These are phyloP conservation scores for Clathrus columnatus DNA, from an alignment of 768 basidiomycete genomes.

Conservation along the genomic window DNA sequence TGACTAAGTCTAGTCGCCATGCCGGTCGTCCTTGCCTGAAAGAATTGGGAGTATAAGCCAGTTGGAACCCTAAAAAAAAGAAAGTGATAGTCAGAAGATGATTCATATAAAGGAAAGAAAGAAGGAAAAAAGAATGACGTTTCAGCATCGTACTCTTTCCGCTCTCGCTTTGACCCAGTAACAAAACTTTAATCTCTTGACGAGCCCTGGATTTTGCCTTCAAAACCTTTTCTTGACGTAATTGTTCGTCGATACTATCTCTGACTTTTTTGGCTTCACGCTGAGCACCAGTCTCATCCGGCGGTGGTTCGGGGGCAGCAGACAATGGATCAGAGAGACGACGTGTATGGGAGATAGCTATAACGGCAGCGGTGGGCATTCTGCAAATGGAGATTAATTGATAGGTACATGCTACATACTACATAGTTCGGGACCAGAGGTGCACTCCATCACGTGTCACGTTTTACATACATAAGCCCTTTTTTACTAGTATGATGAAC, in stretches of 20 bases:
- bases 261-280: conserved; percentile 59
- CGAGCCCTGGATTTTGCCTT: conserved; percentile 22
- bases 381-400: not conserved
- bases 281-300: conserved; percentile 60
- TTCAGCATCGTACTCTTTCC: conserved; percentile 85
- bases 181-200: conserved; percentile 58
- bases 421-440: too few relatives aligned
- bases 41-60: conserved; percentile 66
- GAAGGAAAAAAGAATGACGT: conserved; percentile 44
- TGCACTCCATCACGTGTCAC: too few relatives aligned
- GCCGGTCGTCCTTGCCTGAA: conserved; percentile 76
- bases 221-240: conserved; percentile 54
- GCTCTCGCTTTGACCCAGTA: conserved; percentile 84
- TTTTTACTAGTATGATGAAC: too few relatives aligned
- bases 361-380: not conserved
- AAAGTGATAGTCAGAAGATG: not conserved
- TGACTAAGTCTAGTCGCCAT: conserved; percentile 68
- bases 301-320: conserved; percentile 58
- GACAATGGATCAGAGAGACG: conserved; percentile 64
- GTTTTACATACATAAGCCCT: too few relatives aligned
- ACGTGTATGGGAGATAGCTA: conserved; percentile 15
- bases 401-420: too few relatives aligned
- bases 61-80: conserved; percentile 62
- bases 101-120: conserved; percentile 13
- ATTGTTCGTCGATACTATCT: conserved; percentile 72